These are phyloP conservation scores for Candolleomyces eurysporus DNA, from an alignment of 768 basidiomycete species.

Conservation along the genomic window DNA sequence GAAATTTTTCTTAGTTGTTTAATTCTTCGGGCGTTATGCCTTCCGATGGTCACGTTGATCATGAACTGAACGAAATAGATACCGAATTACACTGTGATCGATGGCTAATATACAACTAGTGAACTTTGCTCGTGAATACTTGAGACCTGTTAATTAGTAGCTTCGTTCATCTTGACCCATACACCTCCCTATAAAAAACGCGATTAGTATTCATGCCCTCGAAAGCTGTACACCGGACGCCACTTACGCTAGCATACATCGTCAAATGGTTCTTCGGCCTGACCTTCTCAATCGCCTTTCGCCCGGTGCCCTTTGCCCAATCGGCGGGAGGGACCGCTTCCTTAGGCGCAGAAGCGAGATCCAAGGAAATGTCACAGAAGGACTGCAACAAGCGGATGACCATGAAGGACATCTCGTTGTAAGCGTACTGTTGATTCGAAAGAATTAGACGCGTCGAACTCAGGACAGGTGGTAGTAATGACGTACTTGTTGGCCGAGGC, in stretches of 20 bases:
- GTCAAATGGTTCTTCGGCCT: constrained; percentile 55
- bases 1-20: no score
- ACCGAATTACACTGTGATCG: no score
- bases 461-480: neutral
- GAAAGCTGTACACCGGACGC: neutral
- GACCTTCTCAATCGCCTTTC: constrained; percentile 50
- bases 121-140: no score
- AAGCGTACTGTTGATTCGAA: constrained; percentile 41
- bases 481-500: constrained; percentile 56
- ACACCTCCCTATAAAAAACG: constrained; percentile 42
- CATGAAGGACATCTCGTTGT: constrained; percentile 64
- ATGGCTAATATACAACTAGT: no score
- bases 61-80: no score
- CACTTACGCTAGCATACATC: constrained; percentile 45
- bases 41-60: no score
- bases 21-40: no score
- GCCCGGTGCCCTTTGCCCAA: constrained; percentile 44
- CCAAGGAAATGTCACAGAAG: constrained; percentile 49
- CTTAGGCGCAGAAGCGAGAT: constrained; percentile 42
- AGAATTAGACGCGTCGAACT: neutral
- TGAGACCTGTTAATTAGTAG: no score
- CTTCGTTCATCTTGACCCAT: constrained; percentile 40
- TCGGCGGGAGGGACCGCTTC: constrained; percentile 43
- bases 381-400: constrained; percentile 61
- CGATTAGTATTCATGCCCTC: neutral